Evolutionary conservation across 805 yeast genomes (phyloP).

Genomic region (Ogataea chonburiensis): DNA sequence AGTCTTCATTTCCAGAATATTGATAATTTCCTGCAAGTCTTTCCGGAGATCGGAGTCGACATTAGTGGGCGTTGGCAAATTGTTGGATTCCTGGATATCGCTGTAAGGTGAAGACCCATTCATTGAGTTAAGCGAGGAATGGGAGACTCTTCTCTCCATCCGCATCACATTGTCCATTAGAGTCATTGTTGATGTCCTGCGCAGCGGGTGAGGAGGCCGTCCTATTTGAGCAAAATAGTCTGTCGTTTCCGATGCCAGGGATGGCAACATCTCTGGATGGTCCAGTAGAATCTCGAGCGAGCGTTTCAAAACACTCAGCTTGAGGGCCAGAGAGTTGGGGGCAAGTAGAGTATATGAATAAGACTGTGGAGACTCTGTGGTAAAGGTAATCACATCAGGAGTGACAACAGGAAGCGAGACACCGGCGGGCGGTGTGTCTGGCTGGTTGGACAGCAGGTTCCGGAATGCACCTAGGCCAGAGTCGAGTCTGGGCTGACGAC

Average conservation of each 20-base stretch:
- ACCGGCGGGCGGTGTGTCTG: background rate
- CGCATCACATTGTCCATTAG: constrained; percentile 30
- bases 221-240: constrained; percentile 2
- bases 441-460: constrained; percentile 1
- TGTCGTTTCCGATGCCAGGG: constrained; percentile 13
- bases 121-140: constrained; percentile 47
- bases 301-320: constrained; percentile 71
- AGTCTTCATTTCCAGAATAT: constrained; percentile 42
- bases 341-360: constrained; percentile 82
- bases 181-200: constrained; percentile 19
- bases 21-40: constrained; percentile 50
- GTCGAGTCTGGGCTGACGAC: constrained; percentile 7
- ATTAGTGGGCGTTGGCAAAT: constrained; percentile 1
- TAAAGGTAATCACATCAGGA: constrained; percentile 57
- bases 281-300: constrained; percentile 72
- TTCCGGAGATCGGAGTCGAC: constrained; percentile 9
- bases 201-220: constrained; percentile 6
- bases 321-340: constrained; percentile 73
- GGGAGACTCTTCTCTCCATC: constrained; percentile 43
- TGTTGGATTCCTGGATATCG: constrained; percentile 3
- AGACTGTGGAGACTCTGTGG: constrained; percentile 78
- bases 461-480: constrained; percentile 7
- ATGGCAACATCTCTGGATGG: constrained; percentile 45
- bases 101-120: constrained; percentile 3
- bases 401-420: background rate